phyloP scores from a whole-genome alignment of 192 early-diverging fungal genomes.

The Rhizophagus prolifer region DNA sequence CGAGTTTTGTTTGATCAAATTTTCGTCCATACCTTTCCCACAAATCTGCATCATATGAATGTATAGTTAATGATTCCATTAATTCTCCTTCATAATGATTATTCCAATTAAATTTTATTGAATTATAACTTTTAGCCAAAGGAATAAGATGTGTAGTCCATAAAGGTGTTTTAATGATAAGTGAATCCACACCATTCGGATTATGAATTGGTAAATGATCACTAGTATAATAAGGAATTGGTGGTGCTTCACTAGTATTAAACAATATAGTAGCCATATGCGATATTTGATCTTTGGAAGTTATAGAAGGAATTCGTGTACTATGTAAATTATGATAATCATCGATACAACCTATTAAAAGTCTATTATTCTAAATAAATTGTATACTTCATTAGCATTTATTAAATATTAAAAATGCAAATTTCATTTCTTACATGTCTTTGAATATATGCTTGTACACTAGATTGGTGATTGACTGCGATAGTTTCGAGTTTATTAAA shows the following conservation, averaged over 20 bases:
- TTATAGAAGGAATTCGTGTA: not conserved
- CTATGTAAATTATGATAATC: too few species aligned
- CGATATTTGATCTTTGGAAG: not conserved
- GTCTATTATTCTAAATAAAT: not conserved
- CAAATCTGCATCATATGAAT: conserved; percentile 11
- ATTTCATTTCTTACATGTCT: too few species aligned
- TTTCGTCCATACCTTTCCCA: not conserved
- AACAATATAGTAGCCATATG: conserved; percentile 1
- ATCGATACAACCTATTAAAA: too few species aligned
- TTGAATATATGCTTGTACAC: too few species aligned
- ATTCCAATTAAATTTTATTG: not conserved
- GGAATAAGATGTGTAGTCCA: not conserved
- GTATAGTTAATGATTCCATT: not conserved
- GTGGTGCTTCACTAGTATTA: not conserved
- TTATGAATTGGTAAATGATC: not conserved
- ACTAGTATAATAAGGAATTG: not conserved
- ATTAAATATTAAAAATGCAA: too few species aligned
- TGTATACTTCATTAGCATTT: too few species aligned
- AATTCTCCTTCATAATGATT: not conserved
- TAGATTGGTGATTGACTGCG: too few species aligned
- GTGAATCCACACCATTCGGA: not conserved
- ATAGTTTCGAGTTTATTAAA: not conserved
- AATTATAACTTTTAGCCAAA: conserved; percentile 1
- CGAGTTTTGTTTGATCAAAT: not conserved
- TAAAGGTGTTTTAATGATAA: not conserved